phyloP scores from a whole-genome alignment of 768 basidiomycete species.

The Strobilomyces confusus region DNA sequence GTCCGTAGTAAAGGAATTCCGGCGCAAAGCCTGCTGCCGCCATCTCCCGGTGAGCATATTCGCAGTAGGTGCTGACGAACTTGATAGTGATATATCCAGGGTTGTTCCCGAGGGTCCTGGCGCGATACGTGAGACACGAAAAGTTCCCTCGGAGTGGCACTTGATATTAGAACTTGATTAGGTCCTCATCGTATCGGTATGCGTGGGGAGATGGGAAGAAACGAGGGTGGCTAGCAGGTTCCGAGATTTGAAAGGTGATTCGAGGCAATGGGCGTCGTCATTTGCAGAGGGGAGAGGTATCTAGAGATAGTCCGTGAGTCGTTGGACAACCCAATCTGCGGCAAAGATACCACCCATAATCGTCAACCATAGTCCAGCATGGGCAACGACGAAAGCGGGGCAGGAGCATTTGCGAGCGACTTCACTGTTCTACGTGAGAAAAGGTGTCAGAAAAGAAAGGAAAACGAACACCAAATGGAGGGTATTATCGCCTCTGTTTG shows the following conservation, averaged over 20 bases:
- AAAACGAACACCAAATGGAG: too few relatives aligned
- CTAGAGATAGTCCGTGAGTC: conserved; percentile 33
- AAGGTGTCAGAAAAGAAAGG: too few relatives aligned
- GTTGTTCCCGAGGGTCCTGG: conserved; percentile 4
- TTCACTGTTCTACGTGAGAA: neutral
- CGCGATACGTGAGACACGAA: conserved; percentile 25
- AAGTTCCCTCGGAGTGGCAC: neutral
- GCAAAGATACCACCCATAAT: conserved; percentile 33
- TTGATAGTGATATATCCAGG: conserved; percentile 31
- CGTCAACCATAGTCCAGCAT: conserved; percentile 28
- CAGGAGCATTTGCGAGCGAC: conserved; percentile 16
- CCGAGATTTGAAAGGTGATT: conserved; percentile 1
- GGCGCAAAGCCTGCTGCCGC: conserved; percentile 28
- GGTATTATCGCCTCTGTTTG: too few relatives aligned
- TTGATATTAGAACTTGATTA: conserved; percentile 15
- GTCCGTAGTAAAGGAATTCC: conserved; percentile 29
- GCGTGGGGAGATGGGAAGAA: conserved; percentile 20
- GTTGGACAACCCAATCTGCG: conserved; percentile 28
- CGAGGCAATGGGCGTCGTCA: conserved; percentile 14
- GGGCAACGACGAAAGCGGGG: conserved; percentile 11
- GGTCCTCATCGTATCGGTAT: neutral
- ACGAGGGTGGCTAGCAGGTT: conserved; percentile 4
- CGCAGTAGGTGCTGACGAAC: conserved; percentile 34
- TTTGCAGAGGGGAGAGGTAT: conserved; percentile 14
- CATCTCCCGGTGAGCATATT: conserved; percentile 31